Evolutionary conservation across 495 filamentous ascomycete species (phyloP), one percentile per base, ranked within the genome.

Genomic region (Daldinia decipiens): DNA sequence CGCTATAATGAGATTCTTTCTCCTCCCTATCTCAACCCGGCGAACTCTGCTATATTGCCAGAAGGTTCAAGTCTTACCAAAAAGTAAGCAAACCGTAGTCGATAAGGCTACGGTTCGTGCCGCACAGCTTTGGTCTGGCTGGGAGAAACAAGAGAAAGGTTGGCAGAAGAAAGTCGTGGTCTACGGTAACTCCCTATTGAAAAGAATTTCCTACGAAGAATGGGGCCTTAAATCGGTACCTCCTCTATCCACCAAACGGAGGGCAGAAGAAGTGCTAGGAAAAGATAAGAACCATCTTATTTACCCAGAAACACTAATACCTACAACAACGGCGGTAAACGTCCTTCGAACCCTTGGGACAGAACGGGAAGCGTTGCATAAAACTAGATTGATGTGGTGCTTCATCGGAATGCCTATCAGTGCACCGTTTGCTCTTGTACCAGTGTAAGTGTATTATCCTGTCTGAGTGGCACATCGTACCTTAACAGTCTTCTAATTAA

Each of bases 201-300:
- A 91, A 74, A 87, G 93, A 43, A 94, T 99, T 71, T 93, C 95
- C 1, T 97, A 91, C 78, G 92, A 98, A 81, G 95, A 99, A 91
- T 99, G 95, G 87, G 95, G 93, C 0, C 82, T 99, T 53, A 98
- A 98, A 80, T 95, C 93, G 59, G 91, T 99, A 39, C 95, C 95
- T 3, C 92, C 95, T 34, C 82, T 97, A 60, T 93, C 87, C 27
- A 83, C 87, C 38, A 87, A 89, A 62, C 84, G 87, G 53, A 84
- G 84, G 68, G 81, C 87, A 50, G 85, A 90, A 59, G 88, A 91
- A 73, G 72, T 88, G 15, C 78, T 90, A 57, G 90, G 87, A 34
- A 86, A 86, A 24, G 85, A 87, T 52, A 89, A 86, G 70, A 87
- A 96, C 32, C 88, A 94, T 67, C 87, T 98, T 11, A 78, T 92